These are phyloP conservation scores for Solanum lignicaule DNA, from an alignment of 257 asterid genomes.

Conservation along the genomic window DNA sequence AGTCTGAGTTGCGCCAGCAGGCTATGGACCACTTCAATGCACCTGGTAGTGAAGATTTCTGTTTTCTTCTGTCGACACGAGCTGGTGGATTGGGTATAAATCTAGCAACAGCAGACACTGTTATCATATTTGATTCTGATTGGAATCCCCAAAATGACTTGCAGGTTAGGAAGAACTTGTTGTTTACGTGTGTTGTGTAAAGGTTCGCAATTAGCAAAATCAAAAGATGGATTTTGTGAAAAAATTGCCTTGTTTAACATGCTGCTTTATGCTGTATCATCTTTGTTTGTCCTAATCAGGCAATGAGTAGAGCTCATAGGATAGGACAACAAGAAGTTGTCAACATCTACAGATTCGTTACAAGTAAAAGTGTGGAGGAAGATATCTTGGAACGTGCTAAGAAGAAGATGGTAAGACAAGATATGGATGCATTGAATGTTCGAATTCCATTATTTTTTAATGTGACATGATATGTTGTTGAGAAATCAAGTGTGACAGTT, in stretches of 20 bases:
- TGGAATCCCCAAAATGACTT: slow-evolving; percentile 99
- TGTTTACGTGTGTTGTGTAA: neutral
- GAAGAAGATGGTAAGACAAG: slow-evolving; percentile 83
- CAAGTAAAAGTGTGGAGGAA: slow-evolving; percentile 99
- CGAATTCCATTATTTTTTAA: neutral
- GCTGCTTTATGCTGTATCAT: neutral
- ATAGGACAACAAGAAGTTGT: slow-evolving; percentile 99
- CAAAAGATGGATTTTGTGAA: neutral
- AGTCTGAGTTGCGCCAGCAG: slow-evolving; percentile 94
- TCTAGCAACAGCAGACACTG: slow-evolving; percentile 99
- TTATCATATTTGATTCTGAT: slow-evolving; percentile 97
- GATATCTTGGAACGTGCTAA: slow-evolving; percentile 98
- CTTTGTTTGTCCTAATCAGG: slow-evolving; percentile 32
- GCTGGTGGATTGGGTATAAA: slow-evolving; percentile 99
- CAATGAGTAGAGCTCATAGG: slow-evolving; percentile 99
- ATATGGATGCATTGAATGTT: neutral
- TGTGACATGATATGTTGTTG: neutral
- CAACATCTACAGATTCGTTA: slow-evolving; percentile 92
- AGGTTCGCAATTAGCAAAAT: neutral
- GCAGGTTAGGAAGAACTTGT: slow-evolving; percentile 48
- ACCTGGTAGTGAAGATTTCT: slow-evolving; percentile 94
- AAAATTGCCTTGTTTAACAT: slow-evolving; percentile 1
- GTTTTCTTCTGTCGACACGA: slow-evolving; percentile 98
- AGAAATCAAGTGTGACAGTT: neutral
- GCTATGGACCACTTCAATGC: slow-evolving; percentile 99